Evolutionary conservation across 371 early-diverging fungal genomes (phyloP), one percentile per base, ranked within the genome.

Genomic region (Zychaea mexicana): DNA sequence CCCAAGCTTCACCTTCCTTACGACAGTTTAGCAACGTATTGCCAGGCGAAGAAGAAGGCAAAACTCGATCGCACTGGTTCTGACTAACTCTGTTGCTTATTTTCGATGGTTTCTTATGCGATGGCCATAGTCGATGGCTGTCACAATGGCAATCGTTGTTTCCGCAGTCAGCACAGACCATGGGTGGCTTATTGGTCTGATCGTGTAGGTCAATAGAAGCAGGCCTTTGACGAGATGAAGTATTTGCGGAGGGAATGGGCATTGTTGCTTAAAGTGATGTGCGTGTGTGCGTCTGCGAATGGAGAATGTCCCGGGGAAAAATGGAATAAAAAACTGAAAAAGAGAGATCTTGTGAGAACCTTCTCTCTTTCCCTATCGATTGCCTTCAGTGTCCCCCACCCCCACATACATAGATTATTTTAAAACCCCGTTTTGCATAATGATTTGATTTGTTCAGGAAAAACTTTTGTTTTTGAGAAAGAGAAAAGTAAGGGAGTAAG

Each of bases 71-170:
- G 22, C 2, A 22, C 5, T 3, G 21, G 6, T 19, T 49, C 6
- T 10, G 22, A 13, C n/a, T 49, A n/a, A 24, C 3, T 24, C 24
- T 24, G 9, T 49, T 22, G 6, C 22, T 24, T 19, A 5, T 49
- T 24, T 24, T 49, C 0, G 49, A 49, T 24, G 7, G 49, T 24
- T 19, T 49, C 49, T 49, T 49, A 19, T 22, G 49, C 22, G 49
- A 49, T 17, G 49, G n/a, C 5, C 49, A 49, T 86, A 60, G 81
- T 89, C 60, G 96, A 95, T 33, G 86, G 79, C 75, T 86, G 93
- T 52, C 86, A 88, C 42, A 88, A 90, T 33, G 98, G 96, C 78
- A 85, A 90, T 60, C 49, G 13, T 24, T 49, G n/a, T 19, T 24
- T 6, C 49, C 49, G n/a, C 49, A 49, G 24, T 49, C 49, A 49